Base-by-base conservation (phyloP, 495 filamentous ascomycete species). In the Lepidopterella palustris region DNA sequence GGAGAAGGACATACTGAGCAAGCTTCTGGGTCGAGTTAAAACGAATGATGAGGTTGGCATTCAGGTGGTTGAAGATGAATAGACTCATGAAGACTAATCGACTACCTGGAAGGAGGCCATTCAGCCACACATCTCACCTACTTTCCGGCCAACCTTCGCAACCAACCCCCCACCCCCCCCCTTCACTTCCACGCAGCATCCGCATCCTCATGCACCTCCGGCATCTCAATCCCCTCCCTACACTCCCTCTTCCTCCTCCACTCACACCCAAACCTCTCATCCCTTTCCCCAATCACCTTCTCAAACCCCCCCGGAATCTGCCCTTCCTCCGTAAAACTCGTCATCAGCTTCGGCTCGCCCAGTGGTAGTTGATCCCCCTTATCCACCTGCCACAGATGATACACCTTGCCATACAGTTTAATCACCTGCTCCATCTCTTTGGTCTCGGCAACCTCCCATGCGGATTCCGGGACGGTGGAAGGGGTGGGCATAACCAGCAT, bases 321-420 rank as follows among this genome's bases (percentile, higher is more conserved):
- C 11, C 77, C 80, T 32, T 79, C 72, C 4, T 74, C 71, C 11
- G 81, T 85, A 67, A 85, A 86, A 68, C 87, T 91, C 40, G 79
- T 83, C 89, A 93, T 92, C 61, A 95, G 73, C 74, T 87, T 73
- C 59, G 89, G 88, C 71, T 76, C 74, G 0, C 90, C 89, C 56
- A 93, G 67, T 21, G 89, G 88, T 63, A 96, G 63, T 62, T 80
- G 69, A 67, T 93, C 82, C 5, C 92, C 90, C n/a, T 82, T 75
- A 69, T 95, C 89, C 26, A 86, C 80, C 78, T 95, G 89, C 90
- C 90, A 96, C 52, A 93, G 75, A 68, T 91, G 90, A 73, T 85
- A 96, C n/a, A 85, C 83, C 72, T 95, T 95, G n/a, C 90, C 90
- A 61, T 95, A 95, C 5, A 92, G 64, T 13, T 77, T 71, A 2